Base-by-base conservation (phyloP, 805 yeast species). In the Spathaspora sp. region DNA sequence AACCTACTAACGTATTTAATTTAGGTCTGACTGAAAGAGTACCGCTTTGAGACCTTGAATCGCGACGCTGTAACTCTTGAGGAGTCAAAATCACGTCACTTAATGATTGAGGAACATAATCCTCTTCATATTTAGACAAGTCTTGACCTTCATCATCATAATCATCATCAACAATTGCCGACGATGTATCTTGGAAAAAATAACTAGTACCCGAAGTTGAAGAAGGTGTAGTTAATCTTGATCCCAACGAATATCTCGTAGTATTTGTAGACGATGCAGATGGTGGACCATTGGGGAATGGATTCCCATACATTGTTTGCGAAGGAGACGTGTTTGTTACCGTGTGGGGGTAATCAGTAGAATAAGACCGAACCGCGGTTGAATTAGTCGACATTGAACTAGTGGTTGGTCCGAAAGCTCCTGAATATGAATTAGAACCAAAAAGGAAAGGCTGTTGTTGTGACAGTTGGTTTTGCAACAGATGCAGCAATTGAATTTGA, bases 81-180 rank as follows among this genome's bases (percentile, higher is more conserved):
- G 96, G 96, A 0, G 96, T 89, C 47, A 92, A 70, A 17, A 74
- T 71, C 47, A 90, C 71, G 57, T 89, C 96, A n/a, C 85, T 80
- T 39, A 91, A 69, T 28, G 92, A 81, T 5, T 86, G 83, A 1
- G 97, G 97, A 3, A 91, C 87, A 58, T 82, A 87, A 62, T 88
- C 96, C 57, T 88, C 92, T 46, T 80, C 88, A 62, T 70, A 40
- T 47, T 14, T 42, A 7, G 44, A 3, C 51, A 50, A 32, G 14
- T 35, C 49, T 39, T 39, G n/a, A 11, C 26, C 26, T n/a, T 64
- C 77, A 44, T 77, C 81, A 44, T 75, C 79, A n/a, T 52, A 50
- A 23, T 52, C 55, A 23, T 52, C 55, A 31, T 52, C 55, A 9
- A n/a, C 46, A 43, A 49, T 20, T 8, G 42, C 40, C n/a, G 51